Percentiles rank a stretch among this genome's conserved stretches.
Conservation (phyloP, 2,329 filamentous ascomycete species). For the Colletotrichum kahawae region DNA sequence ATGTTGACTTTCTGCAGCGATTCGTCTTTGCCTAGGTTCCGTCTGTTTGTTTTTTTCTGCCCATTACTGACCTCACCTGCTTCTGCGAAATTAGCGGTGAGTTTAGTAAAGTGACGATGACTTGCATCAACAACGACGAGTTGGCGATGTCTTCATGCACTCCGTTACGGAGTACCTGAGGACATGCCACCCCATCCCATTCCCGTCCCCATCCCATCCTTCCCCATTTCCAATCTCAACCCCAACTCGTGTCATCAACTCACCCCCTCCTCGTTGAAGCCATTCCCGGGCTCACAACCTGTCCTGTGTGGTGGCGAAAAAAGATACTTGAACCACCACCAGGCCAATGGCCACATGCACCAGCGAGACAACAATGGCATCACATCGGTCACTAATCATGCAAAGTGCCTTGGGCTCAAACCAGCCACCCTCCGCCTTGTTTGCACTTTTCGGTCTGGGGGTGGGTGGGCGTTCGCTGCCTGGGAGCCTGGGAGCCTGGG, state of each 20-base stretch:
- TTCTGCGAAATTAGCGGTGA: background rate
- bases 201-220: background rate
- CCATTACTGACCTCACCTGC: background rate
- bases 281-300: background rate
- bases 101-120: constrained; percentile 11
- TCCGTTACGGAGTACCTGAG: background rate
- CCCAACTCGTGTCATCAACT: background rate
- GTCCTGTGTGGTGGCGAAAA: background rate
- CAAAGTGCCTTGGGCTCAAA: background rate
- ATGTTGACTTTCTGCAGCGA: background rate
- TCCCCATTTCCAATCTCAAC: background rate
- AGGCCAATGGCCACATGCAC: background rate
- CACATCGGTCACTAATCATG: background rate
- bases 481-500: background rate
- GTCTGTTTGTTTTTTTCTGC: background rate
- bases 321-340: background rate
- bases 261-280: background rate
- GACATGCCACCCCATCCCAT: background rate
- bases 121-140: constrained; percentile 5
- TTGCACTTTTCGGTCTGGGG: background rate
- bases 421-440: background rate
- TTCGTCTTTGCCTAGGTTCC: background rate
- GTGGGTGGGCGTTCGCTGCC: background rate
- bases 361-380: background rate
- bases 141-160: constrained; percentile 4